Evolutionary conservation across 768 basidiomycete species (phyloP), one percentile per base, ranked within the genome.

Genomic region (Panus rudis): DNA sequence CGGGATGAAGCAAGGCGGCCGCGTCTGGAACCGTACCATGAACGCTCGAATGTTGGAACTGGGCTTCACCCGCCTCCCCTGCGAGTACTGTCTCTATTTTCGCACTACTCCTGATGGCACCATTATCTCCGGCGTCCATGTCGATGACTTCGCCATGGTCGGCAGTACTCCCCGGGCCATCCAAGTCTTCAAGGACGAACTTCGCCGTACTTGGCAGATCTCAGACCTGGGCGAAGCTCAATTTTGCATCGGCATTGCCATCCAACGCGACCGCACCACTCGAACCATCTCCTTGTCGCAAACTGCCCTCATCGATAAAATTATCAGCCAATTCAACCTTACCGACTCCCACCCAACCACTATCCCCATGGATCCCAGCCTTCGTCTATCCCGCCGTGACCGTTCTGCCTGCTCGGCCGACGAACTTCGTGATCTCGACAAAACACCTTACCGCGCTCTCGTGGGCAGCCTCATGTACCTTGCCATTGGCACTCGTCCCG

Each of bases 331-430:
- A 3, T 68, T 64, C 45, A 50, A 53, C 8, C 55, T 66, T 21
- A 41, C 49, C 0, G 46, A 60, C 0, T 25, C 50, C 6, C 57
- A 61, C 6, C 52, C 60, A 0, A 47, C 63, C 28, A 45, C 49
- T 0, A 62, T 53, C 1, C 64, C 63, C 0, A 63, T 68, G 59
- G 64, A 67, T 23, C 45, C 55, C n/a, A n/a, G n/a, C n/a, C n/a
- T n/a, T n/a, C n/a, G n/a, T n/a, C n/a, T n/a, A n/a, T n/a, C n/a
- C n/a, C n/a, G n/a, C n/a, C n/a, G n/a, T n/a, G n/a, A n/a, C n/a
- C n/a, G n/a, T n/a, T n/a, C n/a, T n/a, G n/a, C n/a, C n/a, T n/a
- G n/a, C n/a, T n/a, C n/a, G n/a, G n/a, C n/a, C n/a, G n/a, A n/a
- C n/a, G n/a, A n/a, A n/a, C n/a, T n/a, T n/a, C n/a, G n/a, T n/a